A percentile compares a stretch with the other conserved stretches of the same genome.
Conservation (phyloP, 1,284 basidiomycete species). For the Wallemia ichthyophaga region DNA sequence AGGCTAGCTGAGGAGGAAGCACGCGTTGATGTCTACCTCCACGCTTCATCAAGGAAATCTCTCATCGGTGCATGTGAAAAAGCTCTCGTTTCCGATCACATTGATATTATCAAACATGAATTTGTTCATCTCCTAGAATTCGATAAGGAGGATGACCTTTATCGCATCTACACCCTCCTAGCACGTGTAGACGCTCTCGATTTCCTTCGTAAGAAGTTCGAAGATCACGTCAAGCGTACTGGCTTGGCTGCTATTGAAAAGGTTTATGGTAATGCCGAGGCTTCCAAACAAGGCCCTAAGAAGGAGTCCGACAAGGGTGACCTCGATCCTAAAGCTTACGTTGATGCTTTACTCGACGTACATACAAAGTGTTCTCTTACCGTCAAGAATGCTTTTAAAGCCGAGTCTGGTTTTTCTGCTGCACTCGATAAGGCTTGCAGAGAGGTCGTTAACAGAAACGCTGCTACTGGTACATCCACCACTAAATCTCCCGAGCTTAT, state of each 20-base stretch:
- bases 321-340: constrained; percentile 60
- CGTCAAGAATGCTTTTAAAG: constrained; percentile 65
- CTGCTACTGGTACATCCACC: constrained; percentile 26
- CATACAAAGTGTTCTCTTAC: constrained; percentile 78
- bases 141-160: constrained; percentile 75
- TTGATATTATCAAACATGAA: constrained; percentile 68
- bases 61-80: constrained; percentile 74
- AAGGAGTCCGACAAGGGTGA: constrained; percentile 25
- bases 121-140: constrained; percentile 77
- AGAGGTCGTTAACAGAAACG: constrained; percentile 85
- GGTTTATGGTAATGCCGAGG: constrained; percentile 17
- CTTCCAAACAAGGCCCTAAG: constrained; percentile 16
- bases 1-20: constrained; percentile 82
- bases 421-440: constrained; percentile 76
- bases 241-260: constrained; percentile 61
- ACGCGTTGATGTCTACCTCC: constrained; percentile 76
- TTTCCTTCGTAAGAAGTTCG: constrained; percentile 71
- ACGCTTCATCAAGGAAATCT: constrained; percentile 55
- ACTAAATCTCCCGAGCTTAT: constrained; percentile 84
- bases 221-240: constrained; percentile 71
- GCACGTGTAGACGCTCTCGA: constrained; percentile 71
- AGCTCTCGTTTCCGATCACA: constrained; percentile 67
- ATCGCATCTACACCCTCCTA: constrained; percentile 78
- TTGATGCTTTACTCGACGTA: constrained; percentile 68
- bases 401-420: constrained; percentile 81